Evolutionary conservation across 2,329 filamentous ascomycete genomes (phyloP), one percentile per base, ranked within the genome.

Genomic region (Metarhizium robertsii): DNA sequence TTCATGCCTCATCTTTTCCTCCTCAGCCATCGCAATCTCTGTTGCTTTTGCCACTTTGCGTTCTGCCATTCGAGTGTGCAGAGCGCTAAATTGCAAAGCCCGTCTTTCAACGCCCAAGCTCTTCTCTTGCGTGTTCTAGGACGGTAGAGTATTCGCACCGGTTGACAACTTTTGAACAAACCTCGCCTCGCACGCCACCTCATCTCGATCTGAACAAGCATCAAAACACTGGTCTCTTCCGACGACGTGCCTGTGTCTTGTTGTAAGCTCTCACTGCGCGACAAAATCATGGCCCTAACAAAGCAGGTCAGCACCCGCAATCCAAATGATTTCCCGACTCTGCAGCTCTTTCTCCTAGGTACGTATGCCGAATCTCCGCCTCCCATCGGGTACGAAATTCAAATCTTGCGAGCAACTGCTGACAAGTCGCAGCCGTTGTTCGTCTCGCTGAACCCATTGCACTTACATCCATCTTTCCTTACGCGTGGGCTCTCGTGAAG

Each of bases 371-470:
- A 10, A 8, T 45, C 42, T 2, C 16, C 40, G 10, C 40, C 16
- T 43, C 40, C 40, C 40, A 20, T 10, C 6, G 18, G 20, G 38
- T 14, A 40, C 2, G 38, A 34, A 2, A 40, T 16, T 16, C 25
- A 16, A 11, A 18, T 34, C 4, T 34, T 20, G n/a, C 14, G 11
- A 42, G 40, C 1, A 43, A 43, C 18, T 11, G 45, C 34, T 25
- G 6, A 38, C 10, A 3, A 3, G 20, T 20, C 6, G 16, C 56
- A 95, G 91, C 90, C 69, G 90, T 96, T 77, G 92, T 95, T 67
- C 90, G 92, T 60, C 83, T 96, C 62, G 89, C 91, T 53, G 92
- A 96, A 71, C 92, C 92, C 25, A 92, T 96, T 64, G 91, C 92
- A 52, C 81, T 96, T 60, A 96, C 91, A 1, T 94, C 89, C 66